Percentiles rank a stretch among this genome's conserved stretches.
Conservation (phyloP, 352 stramenopile genomes). For the Globisporangium canariense region DNA sequence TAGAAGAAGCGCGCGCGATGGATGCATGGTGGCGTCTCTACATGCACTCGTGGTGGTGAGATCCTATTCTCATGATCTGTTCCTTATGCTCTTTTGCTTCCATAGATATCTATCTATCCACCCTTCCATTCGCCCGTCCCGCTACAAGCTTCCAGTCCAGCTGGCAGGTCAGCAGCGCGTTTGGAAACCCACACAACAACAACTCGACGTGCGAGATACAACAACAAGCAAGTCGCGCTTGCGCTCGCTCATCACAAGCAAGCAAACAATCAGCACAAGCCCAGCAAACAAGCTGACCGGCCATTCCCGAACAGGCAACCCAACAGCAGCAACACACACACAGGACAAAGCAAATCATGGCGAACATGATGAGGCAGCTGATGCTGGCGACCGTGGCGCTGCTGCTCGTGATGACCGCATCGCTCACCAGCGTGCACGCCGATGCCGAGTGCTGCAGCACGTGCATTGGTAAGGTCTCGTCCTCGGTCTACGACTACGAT, state of each 20-base stretch:
- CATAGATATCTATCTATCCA: background rate
- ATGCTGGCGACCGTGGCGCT: background rate
- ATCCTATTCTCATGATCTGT: constrained; percentile 1
- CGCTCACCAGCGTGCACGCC: background rate
- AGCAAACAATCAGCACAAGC: background rate
- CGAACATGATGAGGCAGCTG: background rate
- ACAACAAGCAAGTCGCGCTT: background rate
- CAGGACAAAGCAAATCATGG: background rate
- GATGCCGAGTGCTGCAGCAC: constrained; percentile 43
- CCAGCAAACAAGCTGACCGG: background rate
- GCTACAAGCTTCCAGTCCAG: background rate
- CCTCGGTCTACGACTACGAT: constrained; percentile 56
- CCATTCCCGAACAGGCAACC: background rate
- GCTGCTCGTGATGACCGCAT: background rate
- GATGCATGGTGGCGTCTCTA: background rate
- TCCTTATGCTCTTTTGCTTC: background rate
- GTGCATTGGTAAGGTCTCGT: constrained; percentile 64
- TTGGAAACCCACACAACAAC: constrained; percentile 1
- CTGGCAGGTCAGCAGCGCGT: background rate
- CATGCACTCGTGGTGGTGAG: background rate
- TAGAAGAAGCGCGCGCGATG: constrained; percentile 2
- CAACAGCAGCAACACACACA: background rate
- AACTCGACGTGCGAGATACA: background rate
- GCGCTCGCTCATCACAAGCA: background rate
- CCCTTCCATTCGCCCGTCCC: background rate